These are phyloP conservation scores for Stephania cephalantha DNA, from an alignment of 164 flowering plant species.

Conservation along the genomic window DNA sequence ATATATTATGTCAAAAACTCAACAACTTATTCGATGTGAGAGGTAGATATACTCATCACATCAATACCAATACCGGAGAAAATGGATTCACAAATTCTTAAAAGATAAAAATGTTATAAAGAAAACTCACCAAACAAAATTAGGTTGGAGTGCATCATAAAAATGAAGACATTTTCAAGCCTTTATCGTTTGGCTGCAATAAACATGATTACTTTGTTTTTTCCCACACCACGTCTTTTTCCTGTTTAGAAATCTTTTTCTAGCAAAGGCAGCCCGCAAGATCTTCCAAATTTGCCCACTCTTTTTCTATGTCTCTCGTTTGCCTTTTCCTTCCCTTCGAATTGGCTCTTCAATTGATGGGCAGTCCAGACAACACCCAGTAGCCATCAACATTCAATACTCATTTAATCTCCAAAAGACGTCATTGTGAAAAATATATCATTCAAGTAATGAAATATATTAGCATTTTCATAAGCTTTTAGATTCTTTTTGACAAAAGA, in stretches of 20 bases:
- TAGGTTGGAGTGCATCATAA: constrained; percentile 32
- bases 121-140: constrained; percentile 42
- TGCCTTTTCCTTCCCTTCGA: constrained; percentile 33
- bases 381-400: constrained; percentile 60
- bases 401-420: constrained; percentile 52
- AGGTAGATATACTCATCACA: too few relatives aligned
- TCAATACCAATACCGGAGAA: neutral
- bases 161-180: constrained; percentile 26
- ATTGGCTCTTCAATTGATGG: constrained; percentile 34
- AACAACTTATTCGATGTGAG: neutral
- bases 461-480: too few relatives aligned
- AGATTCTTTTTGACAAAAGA: too few relatives aligned
- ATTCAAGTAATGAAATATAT: too few relatives aligned
- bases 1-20: neutral
- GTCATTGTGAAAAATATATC: too few relatives aligned
- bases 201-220: constrained; percentile 48
- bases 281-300: constrained; percentile 37
- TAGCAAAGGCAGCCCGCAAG: constrained; percentile 46
- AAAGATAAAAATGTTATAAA: neutral
- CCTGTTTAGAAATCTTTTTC: constrained; percentile 43
- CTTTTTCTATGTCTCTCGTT: constrained; percentile 31
- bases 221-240: constrained; percentile 41
- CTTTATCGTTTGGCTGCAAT: constrained; percentile 33
- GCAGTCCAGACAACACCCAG: constrained; percentile 65
- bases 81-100: neutral